A percentile compares a stretch with the other conserved stretches of the same genome.
Conservation (phyloP, 176 grass and related monocot genomes). For the Leersia perrieri region DNA sequence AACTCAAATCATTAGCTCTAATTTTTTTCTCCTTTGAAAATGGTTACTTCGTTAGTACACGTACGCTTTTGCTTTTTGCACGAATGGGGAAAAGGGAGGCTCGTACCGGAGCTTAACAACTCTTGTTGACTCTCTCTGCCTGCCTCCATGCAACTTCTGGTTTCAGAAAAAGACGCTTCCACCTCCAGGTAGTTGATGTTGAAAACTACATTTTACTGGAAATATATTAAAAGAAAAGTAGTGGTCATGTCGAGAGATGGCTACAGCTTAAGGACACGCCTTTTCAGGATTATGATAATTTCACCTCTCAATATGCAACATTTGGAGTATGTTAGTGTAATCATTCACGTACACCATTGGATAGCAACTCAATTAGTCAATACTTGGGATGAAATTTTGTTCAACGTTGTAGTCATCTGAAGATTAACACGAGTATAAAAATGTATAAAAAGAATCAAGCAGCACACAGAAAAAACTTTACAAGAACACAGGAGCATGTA, state of each 20-base stretch:
- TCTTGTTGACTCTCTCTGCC: background rate
- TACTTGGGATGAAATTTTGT: background rate
- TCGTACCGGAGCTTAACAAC: slow-evolving; percentile 22
- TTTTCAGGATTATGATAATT: background rate
- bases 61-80: background rate
- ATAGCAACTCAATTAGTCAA: background rate
- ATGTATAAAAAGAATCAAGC: background rate
- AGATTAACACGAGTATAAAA: background rate
- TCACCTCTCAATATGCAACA: background rate
- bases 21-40: background rate
- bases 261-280: background rate
- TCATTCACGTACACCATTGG: background rate
- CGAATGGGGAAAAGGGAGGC: background rate
- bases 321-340: background rate
- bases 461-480: background rate
- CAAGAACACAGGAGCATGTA: background rate
- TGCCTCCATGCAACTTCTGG: slow-evolving; percentile 15
- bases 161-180: slow-evolving; percentile 38
- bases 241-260: slow-evolving; percentile 2
- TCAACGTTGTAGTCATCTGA: background rate
- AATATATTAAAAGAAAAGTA: background rate
- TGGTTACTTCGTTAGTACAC: background rate
- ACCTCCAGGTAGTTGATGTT: slow-evolving; percentile 31
- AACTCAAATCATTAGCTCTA: background rate
- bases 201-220: slow-evolving; percentile 35